Evolutionary conservation across 345 rosid genomes (phyloP).

Genomic region (Citrus hindsii): DNA sequence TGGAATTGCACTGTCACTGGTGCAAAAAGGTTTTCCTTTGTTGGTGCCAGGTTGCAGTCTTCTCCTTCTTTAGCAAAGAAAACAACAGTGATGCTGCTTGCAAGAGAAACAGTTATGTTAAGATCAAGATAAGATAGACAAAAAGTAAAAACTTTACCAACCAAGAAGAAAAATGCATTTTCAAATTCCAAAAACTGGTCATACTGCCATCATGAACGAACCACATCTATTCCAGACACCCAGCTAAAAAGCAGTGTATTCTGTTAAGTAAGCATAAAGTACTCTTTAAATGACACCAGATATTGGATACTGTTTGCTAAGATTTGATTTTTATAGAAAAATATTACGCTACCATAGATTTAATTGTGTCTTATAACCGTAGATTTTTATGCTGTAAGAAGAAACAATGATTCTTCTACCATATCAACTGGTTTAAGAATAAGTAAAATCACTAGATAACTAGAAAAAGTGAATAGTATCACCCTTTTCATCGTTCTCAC

Average conservation of each 20-base stretch:
- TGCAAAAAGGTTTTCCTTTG: constrained; percentile 53
- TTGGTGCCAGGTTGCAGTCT: constrained; percentile 50
- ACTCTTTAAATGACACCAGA: background rate
- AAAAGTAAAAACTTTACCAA: background rate
- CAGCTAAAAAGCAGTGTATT: background rate
- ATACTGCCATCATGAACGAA: background rate
- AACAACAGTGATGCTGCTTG: constrained; percentile 58
- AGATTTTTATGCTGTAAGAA: background rate
- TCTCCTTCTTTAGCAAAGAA: constrained; percentile 88
- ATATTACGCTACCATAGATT: too few relatives aligned
- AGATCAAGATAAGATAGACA: constrained; percentile 2
- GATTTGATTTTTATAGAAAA: background rate
- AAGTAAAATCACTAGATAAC: background rate
- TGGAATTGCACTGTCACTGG: constrained; percentile 61
- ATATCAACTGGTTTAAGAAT: background rate
- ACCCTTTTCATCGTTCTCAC: background rate
- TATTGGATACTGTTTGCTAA: background rate
- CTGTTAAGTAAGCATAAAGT: background rate
- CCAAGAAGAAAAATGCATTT: background rate
- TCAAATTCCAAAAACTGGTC: background rate
- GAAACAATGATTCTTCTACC: background rate
- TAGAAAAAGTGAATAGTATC: background rate
- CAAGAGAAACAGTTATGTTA: constrained; percentile 7
- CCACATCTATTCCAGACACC: background rate
- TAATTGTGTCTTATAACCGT: background rate